A percentile compares a stretch with the other conserved stretches of the same genome.
phyloP scores from a whole-genome alignment of 768 basidiomycete species.

The Boletus sp. region DNA sequence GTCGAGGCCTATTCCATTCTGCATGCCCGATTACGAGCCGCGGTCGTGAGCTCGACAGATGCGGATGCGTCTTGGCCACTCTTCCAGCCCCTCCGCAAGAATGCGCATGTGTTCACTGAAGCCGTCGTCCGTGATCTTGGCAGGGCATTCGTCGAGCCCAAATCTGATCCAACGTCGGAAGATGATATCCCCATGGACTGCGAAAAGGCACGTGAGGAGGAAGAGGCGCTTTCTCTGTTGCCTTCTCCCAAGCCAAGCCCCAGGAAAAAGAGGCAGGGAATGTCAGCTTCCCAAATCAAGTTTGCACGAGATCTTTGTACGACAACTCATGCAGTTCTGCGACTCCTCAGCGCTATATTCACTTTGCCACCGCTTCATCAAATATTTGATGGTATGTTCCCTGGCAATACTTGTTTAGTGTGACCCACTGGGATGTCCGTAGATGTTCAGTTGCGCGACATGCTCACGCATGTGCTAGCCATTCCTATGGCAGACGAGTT shows the following conservation, averaged over 20 bases:
- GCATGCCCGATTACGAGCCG: slow-evolving; percentile 57
- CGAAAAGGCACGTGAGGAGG: slow-evolving; percentile 26
- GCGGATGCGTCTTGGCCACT: slow-evolving; percentile 66
- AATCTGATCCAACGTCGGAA: slow-evolving; percentile 15
- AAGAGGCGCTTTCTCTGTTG: slow-evolving; percentile 36
- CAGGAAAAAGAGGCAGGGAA: slow-evolving; percentile 52
- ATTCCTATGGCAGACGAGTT: slow-evolving; percentile 69
- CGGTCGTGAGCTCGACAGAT: slow-evolving; percentile 43
- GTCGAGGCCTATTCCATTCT: slow-evolving; percentile 76
- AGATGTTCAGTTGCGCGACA: slow-evolving; percentile 59
- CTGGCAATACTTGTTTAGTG: slow-evolving; percentile 3
- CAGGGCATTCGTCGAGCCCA: slow-evolving; percentile 62
- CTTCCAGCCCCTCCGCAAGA: slow-evolving; percentile 65
- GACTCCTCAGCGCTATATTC: slow-evolving; percentile 59
- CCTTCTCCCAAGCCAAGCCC: slow-evolving; percentile 75
- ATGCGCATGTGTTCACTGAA: slow-evolving; percentile 49
- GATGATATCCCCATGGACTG: slow-evolving; percentile 25
- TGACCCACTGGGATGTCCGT: slow-evolving; percentile 7
- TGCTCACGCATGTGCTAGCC: slow-evolving; percentile 63
- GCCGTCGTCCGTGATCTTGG: slow-evolving; percentile 69
- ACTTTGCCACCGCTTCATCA: slow-evolving; percentile 56
- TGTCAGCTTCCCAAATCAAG: slow-evolving; percentile 76
- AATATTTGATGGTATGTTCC: slow-evolving; percentile 58
- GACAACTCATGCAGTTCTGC: slow-evolving; percentile 67
- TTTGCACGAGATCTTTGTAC: slow-evolving; percentile 79